Base-by-base conservation (phyloP, 495 filamentous ascomycete species). In the Xylaria longipes region DNA sequence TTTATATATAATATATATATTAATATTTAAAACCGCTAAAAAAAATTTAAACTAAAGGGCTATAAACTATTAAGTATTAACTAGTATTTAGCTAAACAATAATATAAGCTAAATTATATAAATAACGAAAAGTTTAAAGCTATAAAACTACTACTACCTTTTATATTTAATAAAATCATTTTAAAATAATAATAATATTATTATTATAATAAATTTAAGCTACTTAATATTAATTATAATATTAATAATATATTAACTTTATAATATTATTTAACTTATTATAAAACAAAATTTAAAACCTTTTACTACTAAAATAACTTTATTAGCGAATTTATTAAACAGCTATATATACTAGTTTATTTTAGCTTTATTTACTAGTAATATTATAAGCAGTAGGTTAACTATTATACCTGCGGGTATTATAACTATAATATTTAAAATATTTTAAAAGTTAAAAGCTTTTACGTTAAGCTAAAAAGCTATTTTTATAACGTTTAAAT, bases 231-330 rank as follows among this genome's bases (percentile, higher is more conserved):
- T 27, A 58, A 14, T 14, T 58, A 58, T 58, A 29, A 29, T 29
- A 58, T 58, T 58, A 58, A 58, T 58, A 58, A 27, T 11, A 11
- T 58, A 58, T 29, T 58, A 58, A 58, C 54, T 27, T 58, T 58
- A 29, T 58, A 29, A 29, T 15, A 58, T 11, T 58, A 58, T 58
- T 58, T 58, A 58, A 11, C 22, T 14, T 35, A 35, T 27, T 58
- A 29, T 58, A 58, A 58, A 58, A 7, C 12, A 15, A 46, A 46
- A 46, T 2, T 3, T 3, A 58, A 29, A 17, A 14, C n/a, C 8
- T 58, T 58, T 15, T 58, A 29, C 9, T 46, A 46, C 11, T 46
- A 46, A 46, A 46, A 46, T 46, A 46, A 46, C 12, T 20, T 46
- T 46, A 15, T 15, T 46, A 46, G 17, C 11, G 17, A 46, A 46